Percentiles rank a stretch among this genome's conserved stretches.
These are phyloP conservation scores for Ceratocystis alfenasii DNA, from an alignment of 2,329 filamentous ascomycete species.

Conservation along the genomic window DNA sequence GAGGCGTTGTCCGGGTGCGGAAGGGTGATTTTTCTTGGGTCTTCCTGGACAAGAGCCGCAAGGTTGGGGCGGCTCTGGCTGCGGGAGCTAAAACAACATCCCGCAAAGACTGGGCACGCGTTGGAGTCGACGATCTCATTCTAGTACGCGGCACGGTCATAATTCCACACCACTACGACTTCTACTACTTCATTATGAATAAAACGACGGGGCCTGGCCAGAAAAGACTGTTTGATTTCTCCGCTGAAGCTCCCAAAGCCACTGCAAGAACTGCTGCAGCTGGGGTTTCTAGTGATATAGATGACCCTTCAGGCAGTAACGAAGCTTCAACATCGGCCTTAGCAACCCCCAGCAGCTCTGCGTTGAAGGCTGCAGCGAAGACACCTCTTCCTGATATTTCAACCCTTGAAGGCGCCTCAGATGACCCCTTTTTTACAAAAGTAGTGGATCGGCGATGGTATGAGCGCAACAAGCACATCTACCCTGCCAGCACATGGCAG, in stretches of 20 bases:
- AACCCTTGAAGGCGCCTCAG: constrained; percentile 59
- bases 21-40: constrained; percentile 92
- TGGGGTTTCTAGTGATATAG: background rate
- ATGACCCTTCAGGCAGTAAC: constrained; percentile 19
- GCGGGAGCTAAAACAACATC: constrained; percentile 58
- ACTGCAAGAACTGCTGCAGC: background rate
- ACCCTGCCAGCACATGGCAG: constrained; percentile 89
- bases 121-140: constrained; percentile 92
- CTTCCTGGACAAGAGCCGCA: constrained; percentile 81
- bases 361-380: constrained; percentile 31
- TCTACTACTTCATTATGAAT: constrained; percentile 95
- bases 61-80: constrained; percentile 72
- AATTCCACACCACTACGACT: constrained; percentile 94
- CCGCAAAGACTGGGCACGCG: constrained; percentile 71
- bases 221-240: constrained; percentile 64
- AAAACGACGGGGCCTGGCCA: constrained; percentile 64
- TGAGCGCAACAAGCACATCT: constrained; percentile 95
- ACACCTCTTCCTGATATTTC: constrained; percentile 37
- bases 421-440: constrained; percentile 75
- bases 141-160: constrained; percentile 83
- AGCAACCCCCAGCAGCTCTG: constrained; percentile 25
- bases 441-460: constrained; percentile 96
- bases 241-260: constrained; percentile 33
- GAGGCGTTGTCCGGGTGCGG: constrained; percentile 71
- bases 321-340: background rate